Evolutionary conservation across 495 filamentous ascomycete species (phyloP), one percentile per base, ranked within the genome.

Genomic region (Xylaria flabelliformis): DNA sequence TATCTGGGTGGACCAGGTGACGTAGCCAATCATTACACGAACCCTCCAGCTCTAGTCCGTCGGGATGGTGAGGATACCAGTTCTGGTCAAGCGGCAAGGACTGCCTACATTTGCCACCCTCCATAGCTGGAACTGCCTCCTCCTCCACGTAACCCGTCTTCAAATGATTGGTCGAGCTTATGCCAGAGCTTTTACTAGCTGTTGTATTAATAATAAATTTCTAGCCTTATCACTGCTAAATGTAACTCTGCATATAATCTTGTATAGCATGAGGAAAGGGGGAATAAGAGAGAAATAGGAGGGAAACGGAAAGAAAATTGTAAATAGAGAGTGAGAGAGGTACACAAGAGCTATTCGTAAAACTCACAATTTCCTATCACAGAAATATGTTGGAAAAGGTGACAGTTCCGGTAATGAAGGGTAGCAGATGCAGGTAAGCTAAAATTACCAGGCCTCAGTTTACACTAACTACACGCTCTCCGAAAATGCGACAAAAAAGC

Each of bases 1-100:
- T 41, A 67, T 56, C 32, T 4, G 1, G 32, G 65, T 67, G 65
- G 65, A 50, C 36, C 29, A 67, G 12, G 50, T 67, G 65, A 67
- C 65, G 65, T 67, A 55, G 34, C 65, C 34, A 67, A 55, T 67
- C 48, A 24, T 26, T 5, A n/a, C 0, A 12, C 36, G 26, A 56
- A 10, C 17, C 8, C 48, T 36, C 12, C 48, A 10, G 46, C 19
- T 39, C 19, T n/a, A 13, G 34, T 56, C 26, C 15, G 34, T 53
- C 29, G 13, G 46, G 26, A 34, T 12, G 39, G 21, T 17, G 26
- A 12, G 39, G 3, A 34, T 51, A 36, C 26, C 26, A 24, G 19
- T 42, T 44, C 36, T 41, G 7, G 24, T 39, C 17, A 36, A 59
- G 32, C 4, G 10, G 32, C 32, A 3, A 21, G n/a, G 58, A 9